phyloP scores from a whole-genome alignment of 257 asterid species.

The Cinchona pubescens region DNA sequence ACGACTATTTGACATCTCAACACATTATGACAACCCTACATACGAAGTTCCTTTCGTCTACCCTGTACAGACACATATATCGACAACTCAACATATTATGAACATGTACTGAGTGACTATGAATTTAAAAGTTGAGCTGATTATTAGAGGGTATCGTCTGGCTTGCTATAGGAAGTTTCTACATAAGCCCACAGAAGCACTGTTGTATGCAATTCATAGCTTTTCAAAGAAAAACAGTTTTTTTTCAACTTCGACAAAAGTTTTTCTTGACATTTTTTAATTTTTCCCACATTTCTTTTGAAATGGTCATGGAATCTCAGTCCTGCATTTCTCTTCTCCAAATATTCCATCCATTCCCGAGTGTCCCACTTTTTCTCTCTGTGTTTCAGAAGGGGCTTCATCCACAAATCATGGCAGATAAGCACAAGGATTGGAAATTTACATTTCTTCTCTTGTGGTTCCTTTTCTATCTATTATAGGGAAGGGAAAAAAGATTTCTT shows the following conservation, averaged over 20 bases:
- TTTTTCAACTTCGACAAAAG: not conserved
- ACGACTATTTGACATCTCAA: not conserved
- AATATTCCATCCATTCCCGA: not conserved
- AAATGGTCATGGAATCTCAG: not conserved
- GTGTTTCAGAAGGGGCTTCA: not conserved
- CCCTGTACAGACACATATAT: no score
- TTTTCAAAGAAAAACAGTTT: not conserved
- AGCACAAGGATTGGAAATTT: not conserved
- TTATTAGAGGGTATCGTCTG: not conserved
- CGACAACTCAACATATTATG: no score
- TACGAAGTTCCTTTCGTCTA: no score
- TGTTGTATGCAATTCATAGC: not conserved
- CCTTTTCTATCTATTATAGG: no score
- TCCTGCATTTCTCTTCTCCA: not conserved
- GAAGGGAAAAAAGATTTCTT: no score
- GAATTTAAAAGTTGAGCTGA: not conserved
- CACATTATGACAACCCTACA: not conserved
- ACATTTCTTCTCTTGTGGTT: not conserved
- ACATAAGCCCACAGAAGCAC: not conserved
- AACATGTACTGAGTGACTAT: no score
- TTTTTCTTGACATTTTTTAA: not conserved
- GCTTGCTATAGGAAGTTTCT: not conserved
- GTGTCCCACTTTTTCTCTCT: not conserved
- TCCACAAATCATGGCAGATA: not conserved
- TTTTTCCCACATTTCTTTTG: not conserved